Base-by-base conservation (phyloP, 805 yeast species). In the Pichia sporocuriosa region DNA sequence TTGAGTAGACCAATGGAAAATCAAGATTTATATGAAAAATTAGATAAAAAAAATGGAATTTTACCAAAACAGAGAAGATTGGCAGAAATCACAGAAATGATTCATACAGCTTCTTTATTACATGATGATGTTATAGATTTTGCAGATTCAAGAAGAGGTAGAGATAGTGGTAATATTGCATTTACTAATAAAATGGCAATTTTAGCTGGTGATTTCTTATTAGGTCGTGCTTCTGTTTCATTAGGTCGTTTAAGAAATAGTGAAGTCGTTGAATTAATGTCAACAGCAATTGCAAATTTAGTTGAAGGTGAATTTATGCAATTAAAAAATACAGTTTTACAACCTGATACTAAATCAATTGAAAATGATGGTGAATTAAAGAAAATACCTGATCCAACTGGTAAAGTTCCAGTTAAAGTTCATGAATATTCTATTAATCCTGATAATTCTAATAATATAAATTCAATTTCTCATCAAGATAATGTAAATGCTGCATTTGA, bases 301-400 rank as follows among this genome's bases (percentile, higher is more conserved):
- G 97, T 93, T 1, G 98, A 93, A 66, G 98, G 98, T 38, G 98
- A 93, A 66, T 90, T 93, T 61, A 93, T 93, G 97, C 98, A 93
- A 66, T 75, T 93, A 68, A 89, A 90, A 54, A 93, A 93, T 64
- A 87, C 96, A 0, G 93, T 89, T 7, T 66, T 83, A 32, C 74
- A 69, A 45, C 77, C 75, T 26, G 57, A 70, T 38, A 57, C 67
- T 25, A 59, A 63, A 34, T 61, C 69, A 17, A 66, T 70, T 44
- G 58, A 56, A 34, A 49, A 53, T 40, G 85, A 75, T 47, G 74
- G 66, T 42, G 73, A 67, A 38, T 37, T 55, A 35, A 55, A 73
- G 62, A 48, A 51, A 24, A 61, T 76, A 13, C 87, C 87, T 5
- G 51, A 54, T 12, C 73, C 81, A 30, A 75, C 85, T 0, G 84